Evolutionary conservation across 2,329 filamentous ascomycete genomes (phyloP).

Genomic region (Microcyclosporella mali): DNA sequence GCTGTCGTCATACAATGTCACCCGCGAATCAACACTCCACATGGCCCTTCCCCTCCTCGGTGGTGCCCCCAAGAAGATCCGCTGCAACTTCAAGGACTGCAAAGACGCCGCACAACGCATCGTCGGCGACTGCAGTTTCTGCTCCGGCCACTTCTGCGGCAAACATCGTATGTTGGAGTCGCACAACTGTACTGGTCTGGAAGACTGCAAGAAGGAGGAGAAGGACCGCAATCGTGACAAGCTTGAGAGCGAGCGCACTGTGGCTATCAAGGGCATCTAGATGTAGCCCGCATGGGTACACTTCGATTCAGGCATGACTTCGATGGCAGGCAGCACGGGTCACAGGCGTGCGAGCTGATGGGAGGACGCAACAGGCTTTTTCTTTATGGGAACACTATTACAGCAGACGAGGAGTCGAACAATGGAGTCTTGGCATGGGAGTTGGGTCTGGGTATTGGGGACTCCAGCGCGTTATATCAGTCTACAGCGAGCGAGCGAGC

Average conservation of each 20-base stretch:
- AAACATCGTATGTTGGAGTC: constrained; percentile 91
- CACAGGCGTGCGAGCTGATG: constrained; percentile 4
- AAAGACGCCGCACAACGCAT: constrained; percentile 83
- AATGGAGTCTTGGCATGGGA: neutral
- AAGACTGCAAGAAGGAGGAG: constrained; percentile 96
- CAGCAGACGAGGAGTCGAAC: neutral
- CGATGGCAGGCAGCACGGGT: constrained; percentile 1
- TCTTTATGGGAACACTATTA: neutral
- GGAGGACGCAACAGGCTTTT: constrained; percentile 1
- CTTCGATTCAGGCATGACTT: neutral
- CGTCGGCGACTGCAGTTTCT: constrained; percentile 94
- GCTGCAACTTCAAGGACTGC: constrained; percentile 86
- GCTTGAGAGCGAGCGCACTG: constrained; percentile 85
- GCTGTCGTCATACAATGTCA: constrained; percentile 45
- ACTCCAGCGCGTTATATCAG: neutral
- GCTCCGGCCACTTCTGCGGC: constrained; percentile 86
- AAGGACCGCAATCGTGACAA: constrained; percentile 91
- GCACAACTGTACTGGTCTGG: constrained; percentile 85
- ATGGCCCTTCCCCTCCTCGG: constrained; percentile 53
- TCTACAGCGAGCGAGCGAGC: constrained; percentile 1
- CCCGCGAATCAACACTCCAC: constrained; percentile 47
- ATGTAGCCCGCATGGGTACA: neutral
- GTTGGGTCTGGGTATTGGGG: neutral
- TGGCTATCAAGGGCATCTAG: constrained; percentile 84
- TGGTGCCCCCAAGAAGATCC: constrained; percentile 65